A percentile compares a stretch with the other conserved stretches of the same genome.
Conservation (phyloP, 164 flowering plant genomes). For the Umbellularia californica region DNA sequence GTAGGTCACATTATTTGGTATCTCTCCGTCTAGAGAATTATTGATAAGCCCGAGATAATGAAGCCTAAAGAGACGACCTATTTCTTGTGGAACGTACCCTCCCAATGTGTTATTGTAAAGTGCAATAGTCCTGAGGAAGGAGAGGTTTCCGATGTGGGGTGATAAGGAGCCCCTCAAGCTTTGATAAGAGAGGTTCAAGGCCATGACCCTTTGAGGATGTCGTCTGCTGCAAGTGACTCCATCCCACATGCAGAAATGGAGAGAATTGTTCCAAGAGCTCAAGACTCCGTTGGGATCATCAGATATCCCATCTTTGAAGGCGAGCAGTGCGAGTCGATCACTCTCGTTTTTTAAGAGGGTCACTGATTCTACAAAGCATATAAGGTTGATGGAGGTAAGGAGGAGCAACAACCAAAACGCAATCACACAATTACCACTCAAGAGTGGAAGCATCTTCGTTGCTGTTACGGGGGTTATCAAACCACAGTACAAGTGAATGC, state of each 20-base stretch:
- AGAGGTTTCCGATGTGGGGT: slow-evolving; percentile 37
- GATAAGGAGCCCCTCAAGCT: slow-evolving; percentile 24
- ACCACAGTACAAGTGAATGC: too few species aligned
- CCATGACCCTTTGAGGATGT: slow-evolving; percentile 17
- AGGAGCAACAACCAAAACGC: background rate
- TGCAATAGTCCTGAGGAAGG: slow-evolving; percentile 32
- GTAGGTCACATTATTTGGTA: slow-evolving; percentile 26
- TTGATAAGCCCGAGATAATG: slow-evolving; percentile 22
- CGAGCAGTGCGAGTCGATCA: slow-evolving; percentile 11
- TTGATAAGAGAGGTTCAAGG: slow-evolving; percentile 13
- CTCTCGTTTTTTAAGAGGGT: background rate
- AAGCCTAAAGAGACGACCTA: slow-evolving; percentile 29
- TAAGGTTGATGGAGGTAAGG: background rate
- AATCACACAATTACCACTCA: background rate
- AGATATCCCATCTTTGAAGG: slow-evolving; percentile 15
- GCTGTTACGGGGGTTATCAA: too few species aligned
- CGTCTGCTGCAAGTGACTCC: slow-evolving; percentile 29
- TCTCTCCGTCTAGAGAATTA: slow-evolving; percentile 26
- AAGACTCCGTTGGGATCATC: slow-evolving; percentile 24
- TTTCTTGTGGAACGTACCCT: slow-evolving; percentile 29
- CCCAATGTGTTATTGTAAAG: slow-evolving; percentile 29
- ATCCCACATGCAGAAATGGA: slow-evolving; percentile 31
- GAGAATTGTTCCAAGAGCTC: slow-evolving; percentile 32
- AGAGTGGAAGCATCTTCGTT: too few species aligned
- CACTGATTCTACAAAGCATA: background rate